Evolutionary conservation across 805 yeast species (phyloP), one percentile per base, ranked within the genome.

Genomic region (Wickerhamomyces canadensis): DNA sequence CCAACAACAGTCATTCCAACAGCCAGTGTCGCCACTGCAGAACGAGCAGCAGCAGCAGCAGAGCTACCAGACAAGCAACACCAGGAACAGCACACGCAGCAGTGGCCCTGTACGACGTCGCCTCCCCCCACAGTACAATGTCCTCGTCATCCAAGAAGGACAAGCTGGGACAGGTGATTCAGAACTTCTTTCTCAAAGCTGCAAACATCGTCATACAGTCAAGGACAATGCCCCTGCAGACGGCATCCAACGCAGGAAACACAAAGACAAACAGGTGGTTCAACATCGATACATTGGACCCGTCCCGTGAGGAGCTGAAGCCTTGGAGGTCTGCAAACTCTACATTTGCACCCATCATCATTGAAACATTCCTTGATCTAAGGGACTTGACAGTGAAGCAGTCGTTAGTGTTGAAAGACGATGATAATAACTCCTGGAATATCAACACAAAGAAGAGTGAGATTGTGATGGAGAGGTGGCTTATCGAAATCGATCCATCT

Each of bases 391-490:
- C 72, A 6, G 58, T 77, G 1, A 72, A 74, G 29, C 85, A 82
- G 44, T 66, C 77, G 16, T 67, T 84, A 22, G 71, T 78, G 24
- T 57, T 84, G 27, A 65, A 65, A 21, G 89, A 82, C 47, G 70
- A 68, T 4, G 67, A 68, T 7, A 73, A 70, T 18, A 67, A 67
- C 44, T 52, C 70, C 12, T 78, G 82, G 73, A 64, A 72, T 9
- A 79, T 79, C 11, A 82, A 81, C 12, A 67, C 72, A 3, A 76
- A 74, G 51, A 83, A 83, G 51, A 69, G 76, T 14, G 98, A 91
- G 58, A 75, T 93, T n/a, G 96, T 93, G 2, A 62, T 93, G 40
- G 98, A 93, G 54, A 71, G 98, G 41, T 93, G 98, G 98, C 67
- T 87, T 18, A 63, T 93, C 24, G 96, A 89, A 57, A 74, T 89